Evolutionary conservation across 805 yeast genomes (phyloP).

Genomic region (Pichia cabralensis): DNA sequence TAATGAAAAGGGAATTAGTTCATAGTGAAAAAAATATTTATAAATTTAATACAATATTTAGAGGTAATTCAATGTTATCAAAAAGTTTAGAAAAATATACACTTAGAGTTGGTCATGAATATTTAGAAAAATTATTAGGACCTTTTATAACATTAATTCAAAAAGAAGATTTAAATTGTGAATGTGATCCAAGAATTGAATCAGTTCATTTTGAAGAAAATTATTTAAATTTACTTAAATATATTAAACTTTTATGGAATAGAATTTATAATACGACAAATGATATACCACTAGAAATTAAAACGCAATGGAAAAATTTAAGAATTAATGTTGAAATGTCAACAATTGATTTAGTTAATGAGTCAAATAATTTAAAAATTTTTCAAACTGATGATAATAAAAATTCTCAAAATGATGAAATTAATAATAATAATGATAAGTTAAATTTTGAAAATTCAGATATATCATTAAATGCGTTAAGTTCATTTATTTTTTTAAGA

Average conservation of each 20-base stretch:
- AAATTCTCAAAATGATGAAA: constrained; percentile 37
- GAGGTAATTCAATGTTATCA: constrained; percentile 80
- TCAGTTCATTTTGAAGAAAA: constrained; percentile 28
- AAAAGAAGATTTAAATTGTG: constrained; percentile 48
- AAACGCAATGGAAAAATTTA: constrained; percentile 50
- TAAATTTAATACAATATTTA: constrained; percentile 45
- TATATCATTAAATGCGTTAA: constrained; percentile 57
- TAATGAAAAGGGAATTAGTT: constrained; percentile 14
- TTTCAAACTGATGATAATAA: neutral
- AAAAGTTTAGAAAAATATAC: constrained; percentile 73
- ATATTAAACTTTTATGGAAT: constrained; percentile 54
- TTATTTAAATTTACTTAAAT: constrained; percentile 27
- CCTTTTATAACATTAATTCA: constrained; percentile 47
- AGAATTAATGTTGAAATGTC: constrained; percentile 56
- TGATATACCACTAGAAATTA: constrained; percentile 64
- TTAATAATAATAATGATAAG: neutral
- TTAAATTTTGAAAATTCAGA: constrained; percentile 14
- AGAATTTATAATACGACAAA: constrained; percentile 55
- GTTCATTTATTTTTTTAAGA: constrained; percentile 77
- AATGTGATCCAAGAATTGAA: constrained; percentile 63
- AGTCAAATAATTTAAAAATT: no score
- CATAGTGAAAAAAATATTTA: neutral
- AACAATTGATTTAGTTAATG: no score
- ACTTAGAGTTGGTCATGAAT: constrained; percentile 69
- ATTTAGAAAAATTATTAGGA: constrained; percentile 64